These are phyloP conservation scores for Termitomyces sp. DNA, from an alignment of 768 basidiomycete genomes.

Conservation along the genomic window DNA sequence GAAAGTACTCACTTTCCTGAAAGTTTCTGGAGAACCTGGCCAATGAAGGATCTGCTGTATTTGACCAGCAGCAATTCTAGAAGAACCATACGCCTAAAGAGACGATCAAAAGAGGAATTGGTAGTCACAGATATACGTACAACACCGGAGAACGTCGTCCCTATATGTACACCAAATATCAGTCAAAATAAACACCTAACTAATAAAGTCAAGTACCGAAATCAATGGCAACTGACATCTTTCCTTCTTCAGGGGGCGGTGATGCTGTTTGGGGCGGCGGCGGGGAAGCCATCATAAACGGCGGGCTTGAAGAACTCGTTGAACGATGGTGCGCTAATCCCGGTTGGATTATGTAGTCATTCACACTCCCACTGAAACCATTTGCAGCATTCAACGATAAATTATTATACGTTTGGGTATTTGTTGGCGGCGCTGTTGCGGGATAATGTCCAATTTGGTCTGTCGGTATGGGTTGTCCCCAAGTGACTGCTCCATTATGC, in stretches of 20 bases:
- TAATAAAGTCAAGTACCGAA: constrained; percentile 49
- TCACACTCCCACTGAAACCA: constrained; percentile 16
- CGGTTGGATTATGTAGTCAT: constrained; percentile 26
- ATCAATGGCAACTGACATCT: constrained; percentile 77
- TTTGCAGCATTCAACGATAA: constrained; percentile 19
- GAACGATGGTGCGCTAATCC: constrained; percentile 21
- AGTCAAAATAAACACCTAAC: not conserved
- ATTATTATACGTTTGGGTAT: constrained; percentile 14
- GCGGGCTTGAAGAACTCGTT: constrained; percentile 15
- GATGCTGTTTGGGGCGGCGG: constrained; percentile 18
- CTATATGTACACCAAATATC: constrained; percentile 27
- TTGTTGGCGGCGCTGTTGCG: constrained; percentile 9
- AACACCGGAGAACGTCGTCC: constrained; percentile 85
- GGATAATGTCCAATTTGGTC: constrained; percentile 25
- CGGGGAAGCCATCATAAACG: constrained; percentile 17
- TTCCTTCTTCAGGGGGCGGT: constrained; percentile 54
- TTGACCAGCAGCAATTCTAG: constrained; percentile 71
- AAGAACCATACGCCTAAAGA: constrained; percentile 75
- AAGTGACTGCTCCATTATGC: constrained; percentile 18
- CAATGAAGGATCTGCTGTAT: constrained; percentile 83
- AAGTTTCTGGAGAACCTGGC: constrained; percentile 84
- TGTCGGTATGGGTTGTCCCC: constrained; percentile 29
- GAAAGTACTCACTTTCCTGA: constrained; percentile 54
- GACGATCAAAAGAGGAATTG: constrained; percentile 5
- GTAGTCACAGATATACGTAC: constrained; percentile 37